phyloP scores from a whole-genome alignment of 2,329 filamentous ascomycete species.

The Shiraia sp. region DNA sequence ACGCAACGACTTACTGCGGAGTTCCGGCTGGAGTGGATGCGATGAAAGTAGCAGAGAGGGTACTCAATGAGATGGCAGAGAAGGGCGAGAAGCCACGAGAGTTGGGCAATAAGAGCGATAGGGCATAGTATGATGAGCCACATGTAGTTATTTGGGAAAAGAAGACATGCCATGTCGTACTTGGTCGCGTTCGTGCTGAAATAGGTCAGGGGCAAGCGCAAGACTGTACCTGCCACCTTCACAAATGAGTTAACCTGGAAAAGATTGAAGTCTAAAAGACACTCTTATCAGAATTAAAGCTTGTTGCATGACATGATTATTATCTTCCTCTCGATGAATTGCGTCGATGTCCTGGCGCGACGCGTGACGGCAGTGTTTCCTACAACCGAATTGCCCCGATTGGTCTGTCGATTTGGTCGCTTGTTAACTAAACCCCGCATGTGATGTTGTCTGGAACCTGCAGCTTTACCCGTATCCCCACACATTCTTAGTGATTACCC shows the following conservation, averaged over 20 bases:
- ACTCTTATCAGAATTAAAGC: no score
- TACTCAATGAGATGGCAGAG: conserved; percentile 56
- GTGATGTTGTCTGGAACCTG: no score
- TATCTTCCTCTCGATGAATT: no score
- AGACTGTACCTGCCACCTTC: no score
- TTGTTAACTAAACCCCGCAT: neutral
- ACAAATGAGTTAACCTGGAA: no score
- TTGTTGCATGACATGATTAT: neutral
- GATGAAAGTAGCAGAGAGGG: conserved; percentile 56
- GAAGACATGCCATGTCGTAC: neutral
- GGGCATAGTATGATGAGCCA: conserved; percentile 19
- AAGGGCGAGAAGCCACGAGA: conserved; percentile 47
- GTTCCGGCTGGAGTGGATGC: conserved; percentile 60
- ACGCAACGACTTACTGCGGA: conserved; percentile 58
- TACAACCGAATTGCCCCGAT: conserved; percentile 1
- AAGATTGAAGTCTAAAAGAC: no score
- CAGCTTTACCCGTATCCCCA: neutral
- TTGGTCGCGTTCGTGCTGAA: neutral
- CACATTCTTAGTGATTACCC: neutral
- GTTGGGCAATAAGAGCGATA: conserved; percentile 34
- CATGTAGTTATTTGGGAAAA: neutral
- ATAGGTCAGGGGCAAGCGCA: conserved; percentile 1
- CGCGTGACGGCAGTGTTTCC: neutral
- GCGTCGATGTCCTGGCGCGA: no score
- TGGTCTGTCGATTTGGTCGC: conserved; percentile 21